Conservation (phyloP, 2,329 filamentous ascomycete genomes). For the Fusarium musae region DNA sequence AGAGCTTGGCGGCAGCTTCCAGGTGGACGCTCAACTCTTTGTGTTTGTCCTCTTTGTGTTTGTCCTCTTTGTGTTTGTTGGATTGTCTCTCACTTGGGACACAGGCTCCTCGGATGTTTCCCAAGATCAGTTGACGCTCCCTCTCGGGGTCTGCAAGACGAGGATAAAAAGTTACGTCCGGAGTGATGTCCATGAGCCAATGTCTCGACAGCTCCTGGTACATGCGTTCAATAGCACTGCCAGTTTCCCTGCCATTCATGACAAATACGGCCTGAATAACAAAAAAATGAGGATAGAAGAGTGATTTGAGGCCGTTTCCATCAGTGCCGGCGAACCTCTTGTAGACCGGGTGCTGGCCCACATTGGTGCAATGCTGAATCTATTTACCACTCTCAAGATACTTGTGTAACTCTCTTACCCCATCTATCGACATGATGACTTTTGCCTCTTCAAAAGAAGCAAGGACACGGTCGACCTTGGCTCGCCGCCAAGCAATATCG, state of each 20-base stretch:
- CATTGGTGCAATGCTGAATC: not conserved
- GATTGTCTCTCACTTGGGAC: not conserved
- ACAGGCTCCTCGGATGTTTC: not conserved
- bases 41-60: not conserved
- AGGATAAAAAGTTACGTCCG: fast-evolving
- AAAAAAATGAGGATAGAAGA: not conserved
- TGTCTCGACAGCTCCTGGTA: not conserved
- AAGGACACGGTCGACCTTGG: fast-evolving
- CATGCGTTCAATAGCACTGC: too few relatives aligned
- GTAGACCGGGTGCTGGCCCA: too few relatives aligned
- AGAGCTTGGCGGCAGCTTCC: not conserved
- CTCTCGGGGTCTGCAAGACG: not conserved
- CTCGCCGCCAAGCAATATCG: not conserved
- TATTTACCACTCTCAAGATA: not conserved
- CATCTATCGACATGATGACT: fast-evolving
- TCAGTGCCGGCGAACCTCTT: too few relatives aligned
- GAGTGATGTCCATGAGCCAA: fast-evolving
- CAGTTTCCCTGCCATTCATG: too few relatives aligned
- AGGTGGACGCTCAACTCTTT: not conserved
- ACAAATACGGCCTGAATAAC: not conserved
- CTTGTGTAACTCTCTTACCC: fast-evolving
- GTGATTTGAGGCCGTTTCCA: too few relatives aligned
- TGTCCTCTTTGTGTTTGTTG: not conserved
- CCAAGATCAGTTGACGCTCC: not conserved
- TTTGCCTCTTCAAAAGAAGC: not conserved